phyloP scores from a whole-genome alignment of 257 asterid species.

The Ilex aquifolium region DNA sequence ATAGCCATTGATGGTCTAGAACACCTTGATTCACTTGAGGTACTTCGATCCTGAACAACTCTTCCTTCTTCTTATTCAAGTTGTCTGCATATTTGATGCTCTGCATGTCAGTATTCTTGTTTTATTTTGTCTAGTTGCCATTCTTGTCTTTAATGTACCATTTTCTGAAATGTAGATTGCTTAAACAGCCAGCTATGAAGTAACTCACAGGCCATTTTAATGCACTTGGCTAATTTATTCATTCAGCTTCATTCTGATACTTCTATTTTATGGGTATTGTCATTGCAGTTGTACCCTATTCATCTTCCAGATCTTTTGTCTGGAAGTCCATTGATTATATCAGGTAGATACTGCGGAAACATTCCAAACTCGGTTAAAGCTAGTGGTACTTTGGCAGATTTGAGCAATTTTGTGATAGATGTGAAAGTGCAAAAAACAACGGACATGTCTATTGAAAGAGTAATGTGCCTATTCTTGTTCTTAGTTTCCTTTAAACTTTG shows the following conservation, averaged over 20 bases:
- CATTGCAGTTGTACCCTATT: conserved; percentile 60
- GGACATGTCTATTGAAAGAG: conserved; percentile 67
- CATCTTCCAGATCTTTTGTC: conserved; percentile 58
- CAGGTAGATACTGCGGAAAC: conserved; percentile 66
- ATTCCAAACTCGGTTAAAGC: conserved; percentile 54
- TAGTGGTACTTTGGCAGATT: conserved; percentile 58
- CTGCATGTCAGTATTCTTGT: too few relatives aligned
- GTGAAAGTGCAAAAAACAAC: conserved; percentile 52
- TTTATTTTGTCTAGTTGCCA: too few relatives aligned
- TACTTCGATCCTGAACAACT: conserved; percentile 16
- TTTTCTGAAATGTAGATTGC: too few relatives aligned
- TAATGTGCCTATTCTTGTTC: conserved; percentile 24
- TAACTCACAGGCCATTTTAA: too few relatives aligned
- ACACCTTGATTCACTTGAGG: conserved; percentile 79
- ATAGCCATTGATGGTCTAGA: conserved; percentile 48
- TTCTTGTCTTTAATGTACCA: too few relatives aligned
- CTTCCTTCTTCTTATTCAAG: neutral
- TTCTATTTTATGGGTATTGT: neutral
- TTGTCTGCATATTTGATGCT: too few relatives aligned
- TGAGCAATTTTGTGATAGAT: conserved; percentile 32
- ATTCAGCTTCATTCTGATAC: too few relatives aligned
- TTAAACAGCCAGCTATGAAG: too few relatives aligned
- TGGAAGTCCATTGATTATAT: conserved; percentile 58
- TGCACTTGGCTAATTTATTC: too few relatives aligned
- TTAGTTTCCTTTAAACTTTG: neutral